Base-by-base conservation (phyloP, 176 grass and related monocot species). In the Eleusine coracana region DNA sequence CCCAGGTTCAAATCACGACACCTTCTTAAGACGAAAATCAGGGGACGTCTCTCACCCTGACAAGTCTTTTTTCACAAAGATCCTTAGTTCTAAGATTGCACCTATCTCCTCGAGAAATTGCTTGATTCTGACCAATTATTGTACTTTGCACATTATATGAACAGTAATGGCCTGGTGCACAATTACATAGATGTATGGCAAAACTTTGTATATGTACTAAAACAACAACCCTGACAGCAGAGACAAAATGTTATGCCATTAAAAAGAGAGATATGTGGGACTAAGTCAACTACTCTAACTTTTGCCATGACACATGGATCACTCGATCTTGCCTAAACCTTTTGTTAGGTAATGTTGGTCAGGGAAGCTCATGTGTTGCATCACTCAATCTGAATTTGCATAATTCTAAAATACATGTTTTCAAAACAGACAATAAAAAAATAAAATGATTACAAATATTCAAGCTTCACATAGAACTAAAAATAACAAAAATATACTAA, bases 381-480 rank as follows among this genome's bases (percentile, higher is more conserved):
- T 54, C 15, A 50, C 2, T 25, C 6, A 48, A 79, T 64, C 44
- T 72, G 68, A 41, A 85, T 79, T 65, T 72, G 66, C 3, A 50
- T 9, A n/a, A 42, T 31, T 34, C 31, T 20, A 25, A 44, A 41
- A 41, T 45, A 38, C 36, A 68, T 39, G 36, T n/a, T 27, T 31
- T 27, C n/a, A 45, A 37, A 14, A 54, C 48, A 54, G 29, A 68
- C 1, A 51, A 68, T 55, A 38, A 12, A 80, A 52, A 25, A 31
- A 7, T 64, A 64, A 62, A 29, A 55, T 25, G 31, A 13, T 48
- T 31, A 4, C 42, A 15, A 73, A 73, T 77, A 64, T 64, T 64
- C 14, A 68, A 80, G 31, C 5, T 80, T 80, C 39, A 38, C 13
- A 70, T 58, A 80, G 21, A 80, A 69, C 11, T 54, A 52, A 55